Evolutionary conservation across 768 basidiomycete species (phyloP).

Genomic region (Lentinula raphanica): DNA sequence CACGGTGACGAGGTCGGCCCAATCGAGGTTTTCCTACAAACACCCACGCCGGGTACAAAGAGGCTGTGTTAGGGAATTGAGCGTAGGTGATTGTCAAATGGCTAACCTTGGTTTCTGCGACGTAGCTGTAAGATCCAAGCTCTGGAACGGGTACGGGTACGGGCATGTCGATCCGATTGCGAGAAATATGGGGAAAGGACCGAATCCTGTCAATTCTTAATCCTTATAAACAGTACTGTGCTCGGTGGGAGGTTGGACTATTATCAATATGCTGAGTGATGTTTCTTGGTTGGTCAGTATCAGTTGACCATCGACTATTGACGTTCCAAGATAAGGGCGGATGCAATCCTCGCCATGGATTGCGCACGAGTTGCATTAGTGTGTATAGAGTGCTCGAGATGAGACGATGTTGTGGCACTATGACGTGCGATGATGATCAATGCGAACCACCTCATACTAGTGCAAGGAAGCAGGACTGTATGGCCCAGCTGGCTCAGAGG

Average conservation of each 20-base stretch:
- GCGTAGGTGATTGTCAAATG: neutral
- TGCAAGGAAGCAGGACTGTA: too few relatives aligned
- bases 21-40: constrained; percentile 39
- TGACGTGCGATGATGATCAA: neutral
- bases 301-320: neutral
- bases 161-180: neutral
- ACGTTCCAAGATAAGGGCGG: neutral
- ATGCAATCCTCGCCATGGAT: neutral
- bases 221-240: neutral
- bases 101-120: constrained; percentile 34
- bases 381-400: neutral
- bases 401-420: neutral
- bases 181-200: neutral
- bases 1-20: constrained; percentile 44
- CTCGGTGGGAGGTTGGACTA: neutral
- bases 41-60: neutral
- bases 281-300: neutral
- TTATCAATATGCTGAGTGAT: neutral
- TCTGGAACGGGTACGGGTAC: constrained; percentile 38
- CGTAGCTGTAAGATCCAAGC: constrained; percentile 33
- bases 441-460: too few relatives aligned
- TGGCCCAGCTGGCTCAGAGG: too few relatives aligned
- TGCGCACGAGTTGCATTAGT: neutral
- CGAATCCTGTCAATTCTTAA: neutral
- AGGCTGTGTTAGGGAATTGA: neutral